A percentile compares a stretch with the other conserved stretches of the same genome.
Conservation (phyloP, 495 filamentous ascomycete species). For the Xylaria curta region DNA sequence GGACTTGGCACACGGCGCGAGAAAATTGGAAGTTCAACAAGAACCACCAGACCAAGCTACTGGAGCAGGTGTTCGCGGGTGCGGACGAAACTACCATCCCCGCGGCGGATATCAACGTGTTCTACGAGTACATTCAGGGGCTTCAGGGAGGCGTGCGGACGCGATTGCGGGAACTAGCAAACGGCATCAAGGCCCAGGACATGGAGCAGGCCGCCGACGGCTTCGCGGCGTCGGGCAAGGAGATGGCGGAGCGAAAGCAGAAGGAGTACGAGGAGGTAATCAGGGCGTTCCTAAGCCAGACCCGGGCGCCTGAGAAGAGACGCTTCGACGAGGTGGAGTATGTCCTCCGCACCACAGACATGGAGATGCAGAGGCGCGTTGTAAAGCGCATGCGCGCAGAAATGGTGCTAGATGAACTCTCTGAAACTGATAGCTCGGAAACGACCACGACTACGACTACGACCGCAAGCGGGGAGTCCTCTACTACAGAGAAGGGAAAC, state of each 20-base stretch:
- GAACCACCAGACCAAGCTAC: slow-evolving; percentile 77
- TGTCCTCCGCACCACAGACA: slow-evolving; percentile 50
- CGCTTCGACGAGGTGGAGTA: slow-evolving; percentile 55
- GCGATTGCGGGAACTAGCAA: slow-evolving; percentile 66
- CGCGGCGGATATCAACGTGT: slow-evolving; percentile 63
- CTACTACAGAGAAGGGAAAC: slow-evolving; percentile 35
- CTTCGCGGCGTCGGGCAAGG: slow-evolving; percentile 47
- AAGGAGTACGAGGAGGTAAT: slow-evolving; percentile 64
- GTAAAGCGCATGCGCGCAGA: slow-evolving; percentile 59
- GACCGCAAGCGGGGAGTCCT: slow-evolving; percentile 25
- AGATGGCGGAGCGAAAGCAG: slow-evolving; percentile 49
- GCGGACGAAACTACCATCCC: slow-evolving; percentile 67
- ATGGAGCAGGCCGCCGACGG: slow-evolving; percentile 52
- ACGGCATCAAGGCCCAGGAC: slow-evolving; percentile 58
- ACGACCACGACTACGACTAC: slow-evolving; percentile 38
- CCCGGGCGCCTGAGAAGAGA: slow-evolving; percentile 39
- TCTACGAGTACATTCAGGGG: slow-evolving; percentile 74
- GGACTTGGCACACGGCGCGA: slow-evolving; percentile 68
- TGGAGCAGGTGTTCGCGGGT: slow-evolving; percentile 79
- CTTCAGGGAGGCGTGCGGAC: slow-evolving; percentile 70
- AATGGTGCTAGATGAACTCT: slow-evolving; percentile 52
- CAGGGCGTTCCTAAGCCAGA: slow-evolving; percentile 46
- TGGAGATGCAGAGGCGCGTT: slow-evolving; percentile 52
- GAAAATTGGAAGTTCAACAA: slow-evolving; percentile 92
- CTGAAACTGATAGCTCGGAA: slow-evolving; percentile 46